Evolutionary conservation across 129 eudicot species (phyloP).

Genomic region (Heracleum sosnowskyi): DNA sequence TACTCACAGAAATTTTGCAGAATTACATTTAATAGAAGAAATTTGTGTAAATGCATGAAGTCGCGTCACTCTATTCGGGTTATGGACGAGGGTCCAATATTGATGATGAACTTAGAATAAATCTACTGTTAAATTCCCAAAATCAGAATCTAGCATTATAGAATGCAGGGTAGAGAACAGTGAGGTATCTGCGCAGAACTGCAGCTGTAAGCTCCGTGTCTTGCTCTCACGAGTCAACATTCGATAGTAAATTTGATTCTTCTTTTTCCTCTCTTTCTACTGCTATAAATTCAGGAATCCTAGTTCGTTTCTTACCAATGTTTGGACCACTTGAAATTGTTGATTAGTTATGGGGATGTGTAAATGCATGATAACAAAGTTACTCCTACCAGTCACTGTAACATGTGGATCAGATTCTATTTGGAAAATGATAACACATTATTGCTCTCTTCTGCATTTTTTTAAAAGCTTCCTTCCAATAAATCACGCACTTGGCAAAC

Average conservation of each 20-base stretch:
- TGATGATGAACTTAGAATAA: too few species aligned
- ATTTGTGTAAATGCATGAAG: too few species aligned
- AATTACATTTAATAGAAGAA: too few species aligned
- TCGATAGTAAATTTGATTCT: slow-evolving; percentile 5
- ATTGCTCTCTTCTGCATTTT: neutral
- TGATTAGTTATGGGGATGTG: slow-evolving; percentile 9
- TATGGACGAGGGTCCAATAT: too few species aligned
- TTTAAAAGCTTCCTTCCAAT: neutral
- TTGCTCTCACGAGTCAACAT: neutral
- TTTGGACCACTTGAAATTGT: slow-evolving; percentile 2
- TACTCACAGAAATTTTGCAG: too few species aligned
- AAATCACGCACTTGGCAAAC: neutral
- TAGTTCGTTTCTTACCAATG: neutral
- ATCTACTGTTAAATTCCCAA: neutral
- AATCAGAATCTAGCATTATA: neutral
- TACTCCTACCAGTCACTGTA: neutral
- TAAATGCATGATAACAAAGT: slow-evolving; percentile 2
- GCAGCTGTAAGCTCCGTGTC: neutral
- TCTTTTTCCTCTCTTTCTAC: slow-evolving; percentile 5
- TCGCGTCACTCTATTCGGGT: too few species aligned
- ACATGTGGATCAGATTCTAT: neutral
- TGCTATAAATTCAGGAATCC: neutral
- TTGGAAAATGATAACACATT: slow-evolving; percentile 2
- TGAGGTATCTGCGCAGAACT: neutral
- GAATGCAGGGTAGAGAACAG: neutral